Evolutionary conservation across 495 filamentous ascomycete genomes (phyloP).

Genomic region (Poronia punctata): DNA sequence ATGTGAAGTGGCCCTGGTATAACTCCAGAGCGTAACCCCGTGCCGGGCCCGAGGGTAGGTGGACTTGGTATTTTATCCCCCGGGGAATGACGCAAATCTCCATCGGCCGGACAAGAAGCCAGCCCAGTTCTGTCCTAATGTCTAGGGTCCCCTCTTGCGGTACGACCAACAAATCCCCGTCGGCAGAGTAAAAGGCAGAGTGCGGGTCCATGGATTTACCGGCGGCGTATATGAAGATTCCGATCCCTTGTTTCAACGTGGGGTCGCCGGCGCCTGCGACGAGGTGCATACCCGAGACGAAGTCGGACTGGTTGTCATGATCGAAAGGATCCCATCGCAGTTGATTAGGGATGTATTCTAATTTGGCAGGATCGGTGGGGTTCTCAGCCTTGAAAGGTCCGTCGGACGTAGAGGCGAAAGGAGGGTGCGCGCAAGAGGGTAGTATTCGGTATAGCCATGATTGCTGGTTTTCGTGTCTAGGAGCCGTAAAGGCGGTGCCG

Average conservation of each 20-base stretch:
- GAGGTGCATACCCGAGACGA: constrained; percentile 68
- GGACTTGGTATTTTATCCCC: constrained; percentile 72
- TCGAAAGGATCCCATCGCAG: constrained; percentile 91
- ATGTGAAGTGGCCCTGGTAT: constrained; percentile 75
- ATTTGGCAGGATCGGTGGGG: constrained; percentile 23
- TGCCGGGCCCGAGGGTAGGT: constrained; percentile 53
- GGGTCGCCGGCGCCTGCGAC: constrained; percentile 80
- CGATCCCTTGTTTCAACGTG: constrained; percentile 71
- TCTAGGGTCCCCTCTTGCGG: constrained; percentile 77
- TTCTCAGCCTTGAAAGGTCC: constrained; percentile 15
- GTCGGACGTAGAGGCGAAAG: constrained; percentile 50
- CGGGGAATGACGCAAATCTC: constrained; percentile 87
- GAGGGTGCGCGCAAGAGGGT: constrained; percentile 72
- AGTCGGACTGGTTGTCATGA: constrained; percentile 59
- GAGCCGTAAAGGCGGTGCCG: constrained; percentile 88
- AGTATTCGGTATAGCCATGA: constrained; percentile 93
- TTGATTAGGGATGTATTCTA: constrained; percentile 78
- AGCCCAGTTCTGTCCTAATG: constrained; percentile 79
- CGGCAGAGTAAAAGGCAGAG: constrained; percentile 83
- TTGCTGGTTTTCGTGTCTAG: constrained; percentile 81
- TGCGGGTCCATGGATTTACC: constrained; percentile 69
- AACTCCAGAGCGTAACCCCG: constrained; percentile 84
- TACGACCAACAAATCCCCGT: constrained; percentile 84
- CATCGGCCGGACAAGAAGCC: constrained; percentile 75
- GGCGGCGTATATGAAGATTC: constrained; percentile 75